Conservation (phyloP, 2,329 filamentous ascomycete genomes). For the Bipolaris sorokiniana region DNA sequence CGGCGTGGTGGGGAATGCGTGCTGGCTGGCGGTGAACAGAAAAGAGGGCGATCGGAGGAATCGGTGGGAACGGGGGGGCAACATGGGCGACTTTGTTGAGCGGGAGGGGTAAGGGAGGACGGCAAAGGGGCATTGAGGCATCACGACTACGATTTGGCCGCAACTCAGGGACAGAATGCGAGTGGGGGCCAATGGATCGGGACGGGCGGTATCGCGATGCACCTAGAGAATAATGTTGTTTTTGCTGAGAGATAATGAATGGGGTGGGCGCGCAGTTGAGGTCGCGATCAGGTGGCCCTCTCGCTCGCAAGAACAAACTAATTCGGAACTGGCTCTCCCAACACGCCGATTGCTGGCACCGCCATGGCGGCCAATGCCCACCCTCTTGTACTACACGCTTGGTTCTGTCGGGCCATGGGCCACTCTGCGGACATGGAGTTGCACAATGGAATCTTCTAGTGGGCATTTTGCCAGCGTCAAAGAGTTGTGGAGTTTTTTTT, state of each 20-base stretch:
- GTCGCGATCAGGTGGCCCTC: conserved; percentile 18
- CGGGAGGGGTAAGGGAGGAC: not conserved
- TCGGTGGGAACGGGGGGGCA: not conserved
- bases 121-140: conserved; percentile 14
- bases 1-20: conserved; percentile 2
- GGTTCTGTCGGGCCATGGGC: not conserved
- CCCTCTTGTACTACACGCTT: not conserved
- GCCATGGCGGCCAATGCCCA: conserved; percentile 12
- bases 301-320: conserved; percentile 30
- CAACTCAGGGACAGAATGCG: not conserved
- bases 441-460: conserved; percentile 1
- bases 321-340: conserved; percentile 33
- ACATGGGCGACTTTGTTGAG: conserved; percentile 1
- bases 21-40: conserved; percentile 5
- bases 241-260: conserved; percentile 30
- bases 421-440: not conserved
- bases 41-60: not conserved
- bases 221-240: conserved; percentile 11
- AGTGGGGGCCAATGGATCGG: conserved; percentile 5
- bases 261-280: conserved; percentile 20
- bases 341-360: conserved; percentile 14
- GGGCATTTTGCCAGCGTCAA: not conserved
- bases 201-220: conserved; percentile 18
- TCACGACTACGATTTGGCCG: not conserved
- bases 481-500: not conserved